Percentiles rank a stretch among this genome's conserved stretches.
Conservation (phyloP, 129 eudicot genomes). For the Artemisia annua region DNA sequence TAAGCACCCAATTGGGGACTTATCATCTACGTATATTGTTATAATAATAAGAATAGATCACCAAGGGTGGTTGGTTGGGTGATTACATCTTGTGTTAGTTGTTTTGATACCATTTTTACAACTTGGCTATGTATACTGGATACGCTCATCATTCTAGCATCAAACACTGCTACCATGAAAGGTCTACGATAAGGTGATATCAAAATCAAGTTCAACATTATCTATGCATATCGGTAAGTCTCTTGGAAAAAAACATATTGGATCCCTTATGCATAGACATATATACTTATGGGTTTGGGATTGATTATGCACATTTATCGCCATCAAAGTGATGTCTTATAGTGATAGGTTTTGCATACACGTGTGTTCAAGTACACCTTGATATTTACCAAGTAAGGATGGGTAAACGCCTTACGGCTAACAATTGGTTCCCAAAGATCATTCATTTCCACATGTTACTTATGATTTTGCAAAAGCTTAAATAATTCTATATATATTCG, state of each 20-base stretch:
- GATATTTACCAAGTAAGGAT: constrained; percentile 29
- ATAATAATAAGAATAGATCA: too few species aligned
- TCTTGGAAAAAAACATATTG: not conserved
- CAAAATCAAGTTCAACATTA: constrained; percentile 10
- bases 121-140: constrained; percentile 23
- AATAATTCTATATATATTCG: not conserved
- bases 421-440: constrained; percentile 16
- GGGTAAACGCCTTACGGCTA: constrained; percentile 2
- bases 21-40: too few species aligned
- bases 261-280: too few species aligned
- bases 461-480: not conserved
- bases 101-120: too few species aligned
- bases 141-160: constrained; percentile 27
- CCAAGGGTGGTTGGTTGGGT: too few species aligned
- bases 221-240: constrained; percentile 38
- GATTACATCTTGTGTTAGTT: too few species aligned
- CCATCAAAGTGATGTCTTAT: constrained; percentile 31
- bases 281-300: not conserved
- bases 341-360: constrained; percentile 33
- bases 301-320: not conserved
- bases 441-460: not conserved
- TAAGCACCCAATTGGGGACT: too few species aligned
- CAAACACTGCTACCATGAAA: constrained; percentile 19
- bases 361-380: constrained; percentile 31
- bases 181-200: not conserved